phyloP scores from a whole-genome alignment of 805 yeast genomes.

The Myxozyma udenii region DNA sequence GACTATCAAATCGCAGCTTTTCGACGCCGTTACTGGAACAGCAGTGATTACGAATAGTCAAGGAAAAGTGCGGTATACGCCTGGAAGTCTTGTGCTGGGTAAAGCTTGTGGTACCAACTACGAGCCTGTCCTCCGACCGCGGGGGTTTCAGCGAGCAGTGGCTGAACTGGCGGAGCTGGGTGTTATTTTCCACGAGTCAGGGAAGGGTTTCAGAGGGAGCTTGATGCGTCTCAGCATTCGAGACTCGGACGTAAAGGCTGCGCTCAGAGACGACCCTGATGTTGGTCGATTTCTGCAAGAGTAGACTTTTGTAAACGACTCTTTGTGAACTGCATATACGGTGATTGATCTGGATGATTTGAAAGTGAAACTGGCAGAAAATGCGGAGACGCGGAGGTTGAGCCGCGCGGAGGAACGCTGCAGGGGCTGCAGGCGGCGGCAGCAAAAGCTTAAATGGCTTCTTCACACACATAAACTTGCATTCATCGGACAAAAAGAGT shows the following conservation, averaged over 20 bases:
- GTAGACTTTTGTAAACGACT: background rate
- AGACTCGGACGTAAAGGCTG: slow-evolving; percentile 63
- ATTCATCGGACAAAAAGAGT: too few relatives aligned
- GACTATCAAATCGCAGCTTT: background rate
- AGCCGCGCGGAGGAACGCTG: too few relatives aligned
- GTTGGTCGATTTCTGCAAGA: slow-evolving; percentile 20
- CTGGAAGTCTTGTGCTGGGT: slow-evolving; percentile 24
- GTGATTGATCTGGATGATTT: background rate
- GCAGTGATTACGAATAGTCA: slow-evolving; percentile 39
- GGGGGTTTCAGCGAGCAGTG: slow-evolving; percentile 58
- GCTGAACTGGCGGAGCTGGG: slow-evolving; percentile 78
- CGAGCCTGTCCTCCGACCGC: slow-evolving; percentile 48
- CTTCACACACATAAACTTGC: too few relatives aligned
- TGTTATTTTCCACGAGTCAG: slow-evolving; percentile 62
- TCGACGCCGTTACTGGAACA: slow-evolving; percentile 22
- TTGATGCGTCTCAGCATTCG: slow-evolving; percentile 64
- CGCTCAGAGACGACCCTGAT: slow-evolving; percentile 41
- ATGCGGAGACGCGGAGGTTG: too few relatives aligned
- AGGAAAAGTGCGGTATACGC: slow-evolving; percentile 23
- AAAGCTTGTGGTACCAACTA: slow-evolving; percentile 38
- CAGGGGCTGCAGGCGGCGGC: too few relatives aligned
- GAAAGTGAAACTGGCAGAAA: too few relatives aligned
- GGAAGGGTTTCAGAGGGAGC: slow-evolving; percentile 64
- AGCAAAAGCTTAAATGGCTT: too few relatives aligned
- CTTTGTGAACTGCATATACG: too few relatives aligned